Conservation (phyloP, 495 filamentous ascomycete genomes). For the Aspergillus mulundensis region DNA sequence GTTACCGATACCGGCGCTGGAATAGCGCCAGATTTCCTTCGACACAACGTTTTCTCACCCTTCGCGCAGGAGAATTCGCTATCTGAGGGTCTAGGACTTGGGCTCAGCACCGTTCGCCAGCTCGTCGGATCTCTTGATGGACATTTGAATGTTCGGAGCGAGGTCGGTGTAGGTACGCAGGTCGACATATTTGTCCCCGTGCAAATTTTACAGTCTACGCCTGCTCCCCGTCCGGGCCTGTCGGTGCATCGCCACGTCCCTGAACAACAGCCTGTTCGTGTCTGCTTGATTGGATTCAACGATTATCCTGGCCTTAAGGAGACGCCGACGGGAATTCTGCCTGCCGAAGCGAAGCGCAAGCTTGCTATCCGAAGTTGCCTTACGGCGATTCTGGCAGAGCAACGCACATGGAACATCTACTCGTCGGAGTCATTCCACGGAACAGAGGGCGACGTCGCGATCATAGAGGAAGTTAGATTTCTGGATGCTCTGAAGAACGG, state of each 20-base stretch:
- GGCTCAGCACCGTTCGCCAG: constrained; percentile 64
- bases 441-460: constrained; percentile 12
- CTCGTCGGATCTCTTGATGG: constrained; percentile 58
- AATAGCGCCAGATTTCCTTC: constrained; percentile 63
- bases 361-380: constrained; percentile 20
- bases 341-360: constrained; percentile 19
- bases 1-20: constrained; percentile 66
- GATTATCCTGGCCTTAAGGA: constrained; percentile 20
- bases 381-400: constrained; percentile 4
- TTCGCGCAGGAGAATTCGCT: constrained; percentile 69
- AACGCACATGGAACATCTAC: constrained; percentile 9
- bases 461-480: constrained; percentile 17
- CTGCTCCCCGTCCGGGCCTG: neutral
- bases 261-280: neutral
- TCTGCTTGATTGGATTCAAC: constrained; percentile 20
- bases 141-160: constrained; percentile 55
- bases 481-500: neutral
- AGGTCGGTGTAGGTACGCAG: constrained; percentile 54
- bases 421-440: constrained; percentile 9
- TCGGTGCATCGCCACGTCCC: neutral
- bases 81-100: constrained; percentile 63
- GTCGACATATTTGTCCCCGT: constrained; percentile 52
- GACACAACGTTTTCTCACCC: constrained; percentile 60
- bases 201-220: constrained; percentile 14
- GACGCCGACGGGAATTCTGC: constrained; percentile 19